These are phyloP conservation scores for Arthrinium phaeospermum DNA, from an alignment of 2,329 filamentous ascomycete species.

Conservation along the genomic window DNA sequence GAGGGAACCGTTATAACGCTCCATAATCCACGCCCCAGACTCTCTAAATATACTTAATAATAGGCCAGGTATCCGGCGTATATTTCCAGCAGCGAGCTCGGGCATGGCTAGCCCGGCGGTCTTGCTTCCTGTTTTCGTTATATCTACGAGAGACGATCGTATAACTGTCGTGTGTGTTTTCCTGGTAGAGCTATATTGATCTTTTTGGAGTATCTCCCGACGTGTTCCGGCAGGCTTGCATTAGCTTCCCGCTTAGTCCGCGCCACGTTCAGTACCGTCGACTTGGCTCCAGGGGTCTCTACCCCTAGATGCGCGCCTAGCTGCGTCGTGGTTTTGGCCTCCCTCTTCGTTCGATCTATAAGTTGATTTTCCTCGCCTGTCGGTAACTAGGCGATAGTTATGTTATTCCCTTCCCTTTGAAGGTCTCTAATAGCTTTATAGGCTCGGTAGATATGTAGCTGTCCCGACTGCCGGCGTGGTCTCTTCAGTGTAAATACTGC, in stretches of 20 bases:
- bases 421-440: conserved; percentile 13
- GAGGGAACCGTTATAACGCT: conserved; percentile 76
- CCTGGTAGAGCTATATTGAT: conserved; percentile 1
- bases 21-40: conserved; percentile 91
- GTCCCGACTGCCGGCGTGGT: conserved; percentile 19
- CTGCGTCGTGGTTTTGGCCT: conserved; percentile 9
- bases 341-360: conserved; percentile 15
- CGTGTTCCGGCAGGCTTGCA: conserved; percentile 16
- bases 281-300: conserved; percentile 17
- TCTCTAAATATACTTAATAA: conserved; percentile 80
- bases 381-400: conserved; percentile 10
- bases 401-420: conserved; percentile 15
- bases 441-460: conserved; percentile 7
- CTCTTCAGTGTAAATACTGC: conserved; percentile 4
- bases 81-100: conserved; percentile 24
- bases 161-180: not conserved
- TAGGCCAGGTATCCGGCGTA: conserved; percentile 30
- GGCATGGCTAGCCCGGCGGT: conserved; percentile 6
- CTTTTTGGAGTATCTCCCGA: not conserved
- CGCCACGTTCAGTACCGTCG: conserved; percentile 18
- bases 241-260: not conserved
- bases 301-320: not conserved
- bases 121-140: conserved; percentile 22
- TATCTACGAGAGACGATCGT: not conserved
- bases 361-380: conserved; percentile 17